These are phyloP conservation scores for Nicotiana tomentosiformis DNA, from an alignment of 257 asterid genomes.

Conservation along the genomic window DNA sequence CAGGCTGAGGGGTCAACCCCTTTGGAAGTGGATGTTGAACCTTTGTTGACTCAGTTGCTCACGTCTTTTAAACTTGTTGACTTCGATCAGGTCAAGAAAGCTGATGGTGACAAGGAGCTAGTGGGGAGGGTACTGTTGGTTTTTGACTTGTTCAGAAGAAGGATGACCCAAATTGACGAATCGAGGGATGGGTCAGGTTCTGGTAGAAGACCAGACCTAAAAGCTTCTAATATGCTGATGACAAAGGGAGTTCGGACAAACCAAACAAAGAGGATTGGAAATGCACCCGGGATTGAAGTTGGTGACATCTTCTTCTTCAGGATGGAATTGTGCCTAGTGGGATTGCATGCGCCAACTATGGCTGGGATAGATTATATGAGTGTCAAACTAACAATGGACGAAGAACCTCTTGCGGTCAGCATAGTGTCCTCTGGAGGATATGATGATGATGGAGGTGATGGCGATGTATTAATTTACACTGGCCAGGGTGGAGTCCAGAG, in stretches of 20 bases:
- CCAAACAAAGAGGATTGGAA: constrained; percentile 54
- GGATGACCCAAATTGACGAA: constrained; percentile 61
- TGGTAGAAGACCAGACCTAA: constrained; percentile 69
- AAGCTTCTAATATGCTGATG: constrained; percentile 49
- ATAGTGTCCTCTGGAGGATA: constrained; percentile 92
- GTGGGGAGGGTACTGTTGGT: constrained; percentile 45
- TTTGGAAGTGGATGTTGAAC: constrained; percentile 39
- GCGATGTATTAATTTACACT: constrained; percentile 23
- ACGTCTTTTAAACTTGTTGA: constrained; percentile 38
- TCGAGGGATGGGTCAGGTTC: constrained; percentile 39
- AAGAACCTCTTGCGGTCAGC: constrained; percentile 89
- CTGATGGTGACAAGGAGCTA: constrained; percentile 51
- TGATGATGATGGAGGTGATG: constrained; percentile 69
- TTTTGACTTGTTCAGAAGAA: constrained; percentile 55
- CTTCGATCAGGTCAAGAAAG: constrained; percentile 41
- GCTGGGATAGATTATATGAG: constrained; percentile 89
- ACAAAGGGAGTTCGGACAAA: constrained; percentile 66
- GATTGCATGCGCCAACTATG: constrained; percentile 85
- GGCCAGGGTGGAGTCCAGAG: constrained; percentile 23
- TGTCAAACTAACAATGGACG: constrained; percentile 47
- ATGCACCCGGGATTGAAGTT: constrained; percentile 67
- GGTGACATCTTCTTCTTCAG: constrained; percentile 90
- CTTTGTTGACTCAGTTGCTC: constrained; percentile 23
- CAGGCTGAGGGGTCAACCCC: constrained; percentile 1
- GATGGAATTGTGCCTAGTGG: constrained; percentile 82